These are phyloP conservation scores for Botrytis elliptica DNA, from an alignment of 2,329 filamentous ascomycete species.

Conservation along the genomic window DNA sequence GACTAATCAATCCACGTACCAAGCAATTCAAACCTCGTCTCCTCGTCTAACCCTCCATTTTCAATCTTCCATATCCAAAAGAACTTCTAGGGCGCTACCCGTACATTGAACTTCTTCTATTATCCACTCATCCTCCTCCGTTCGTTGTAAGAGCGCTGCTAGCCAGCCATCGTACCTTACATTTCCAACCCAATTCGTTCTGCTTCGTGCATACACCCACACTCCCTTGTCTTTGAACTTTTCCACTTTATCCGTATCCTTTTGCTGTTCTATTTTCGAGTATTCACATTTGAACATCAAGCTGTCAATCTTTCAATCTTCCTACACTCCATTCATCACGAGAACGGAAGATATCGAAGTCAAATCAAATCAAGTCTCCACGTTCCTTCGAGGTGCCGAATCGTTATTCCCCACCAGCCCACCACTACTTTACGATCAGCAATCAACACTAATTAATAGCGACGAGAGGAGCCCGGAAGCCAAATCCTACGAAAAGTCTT, in stretches of 20 bases:
- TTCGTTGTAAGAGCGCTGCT: constrained; percentile 17
- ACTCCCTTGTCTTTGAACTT: constrained; percentile 16
- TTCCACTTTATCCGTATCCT: constrained; percentile 2
- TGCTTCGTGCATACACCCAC: constrained; percentile 17
- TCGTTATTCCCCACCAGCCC: not conserved
- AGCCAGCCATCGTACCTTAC: constrained; percentile 23
- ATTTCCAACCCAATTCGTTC: constrained; percentile 13
- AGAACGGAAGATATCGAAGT: constrained; percentile 13
- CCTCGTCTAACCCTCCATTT: constrained; percentile 9
- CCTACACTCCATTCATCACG: constrained; percentile 14
- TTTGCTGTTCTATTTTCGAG: not conserved
- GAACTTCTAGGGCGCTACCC: constrained; percentile 11
- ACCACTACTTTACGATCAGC: constrained; percentile 2
- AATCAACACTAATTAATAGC: constrained; percentile 21
- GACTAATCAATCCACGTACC: not conserved
- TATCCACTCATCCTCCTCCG: constrained; percentile 9
- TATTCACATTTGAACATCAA: constrained; percentile 5
- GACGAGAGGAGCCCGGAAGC: not conserved
- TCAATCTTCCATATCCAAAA: constrained; percentile 16
- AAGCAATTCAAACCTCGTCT: constrained; percentile 7
- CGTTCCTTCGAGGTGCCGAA: constrained; percentile 13
- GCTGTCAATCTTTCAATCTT: constrained; percentile 3
- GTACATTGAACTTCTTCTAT: not conserved
- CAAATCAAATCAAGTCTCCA: constrained; percentile 6
- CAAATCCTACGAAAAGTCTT: constrained; percentile 11